phyloP scores from a whole-genome alignment of 768 basidiomycete species.

The Russula griseocarnosa region DNA sequence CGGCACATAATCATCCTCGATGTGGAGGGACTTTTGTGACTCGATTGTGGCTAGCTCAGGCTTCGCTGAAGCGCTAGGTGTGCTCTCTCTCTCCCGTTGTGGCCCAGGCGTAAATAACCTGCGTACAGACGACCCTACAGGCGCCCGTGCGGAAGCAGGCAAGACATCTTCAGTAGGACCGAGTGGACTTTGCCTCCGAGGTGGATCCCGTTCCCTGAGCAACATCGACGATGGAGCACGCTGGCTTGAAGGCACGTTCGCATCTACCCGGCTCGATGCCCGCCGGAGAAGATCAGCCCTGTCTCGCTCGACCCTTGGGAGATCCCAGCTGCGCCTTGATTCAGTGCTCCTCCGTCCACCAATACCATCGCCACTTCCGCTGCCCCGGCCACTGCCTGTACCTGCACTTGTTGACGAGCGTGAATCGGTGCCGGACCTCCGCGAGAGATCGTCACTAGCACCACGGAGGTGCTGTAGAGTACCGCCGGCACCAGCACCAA shows the following conservation, averaged over 20 bases:
- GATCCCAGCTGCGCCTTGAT: constrained; percentile 46
- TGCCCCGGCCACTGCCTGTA: constrained; percentile 37
- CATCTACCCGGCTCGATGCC: constrained; percentile 31
- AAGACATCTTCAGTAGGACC: constrained; percentile 20
- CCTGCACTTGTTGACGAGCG: constrained; percentile 29
- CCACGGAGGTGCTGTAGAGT: constrained; percentile 47
- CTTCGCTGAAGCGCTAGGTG: constrained; percentile 29
- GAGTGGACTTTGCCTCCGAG: constrained; percentile 1
- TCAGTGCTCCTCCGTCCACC: constrained; percentile 46
- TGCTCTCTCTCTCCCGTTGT: constrained; percentile 48
- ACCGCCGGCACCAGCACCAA: constrained; percentile 27
- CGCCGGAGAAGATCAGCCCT: constrained; percentile 32
- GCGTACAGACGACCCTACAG: constrained; percentile 38
- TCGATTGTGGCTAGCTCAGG: constrained; percentile 28
- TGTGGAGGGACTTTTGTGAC: constrained; percentile 34
- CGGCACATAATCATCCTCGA: constrained; percentile 39
- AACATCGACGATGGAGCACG: constrained; percentile 32
- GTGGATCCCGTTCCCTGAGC: constrained; percentile 33
- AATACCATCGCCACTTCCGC: constrained; percentile 51
- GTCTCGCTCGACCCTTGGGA: constrained; percentile 28
- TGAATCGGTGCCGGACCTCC: constrained; percentile 36
- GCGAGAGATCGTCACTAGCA: constrained; percentile 47
- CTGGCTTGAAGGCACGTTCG: constrained; percentile 21
- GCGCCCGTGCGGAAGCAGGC: neutral
- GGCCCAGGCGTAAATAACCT: constrained; percentile 58